Evolutionary conservation across 352 stramenopile genomes (phyloP).

Genomic region (Pythium apleroticum): DNA sequence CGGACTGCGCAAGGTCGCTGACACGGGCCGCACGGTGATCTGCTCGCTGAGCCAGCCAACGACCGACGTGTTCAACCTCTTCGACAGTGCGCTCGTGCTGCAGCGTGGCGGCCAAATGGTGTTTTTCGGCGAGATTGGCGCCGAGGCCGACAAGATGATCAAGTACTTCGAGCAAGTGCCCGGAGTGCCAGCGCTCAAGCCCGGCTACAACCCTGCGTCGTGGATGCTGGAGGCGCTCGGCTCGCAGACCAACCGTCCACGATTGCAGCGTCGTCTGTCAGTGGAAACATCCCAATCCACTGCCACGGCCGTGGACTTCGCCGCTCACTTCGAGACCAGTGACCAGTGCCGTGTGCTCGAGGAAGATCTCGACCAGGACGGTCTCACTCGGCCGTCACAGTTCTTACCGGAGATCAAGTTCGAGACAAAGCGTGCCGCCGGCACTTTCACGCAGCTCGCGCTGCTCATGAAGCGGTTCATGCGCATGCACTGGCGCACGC

Average conservation of each 20-base stretch:
- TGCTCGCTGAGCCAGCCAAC: slow-evolving; percentile 88
- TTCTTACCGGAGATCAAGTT: slow-evolving; percentile 42
- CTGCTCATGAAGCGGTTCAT: slow-evolving; percentile 39
- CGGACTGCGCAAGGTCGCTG: slow-evolving; percentile 66
- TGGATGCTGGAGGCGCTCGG: slow-evolving; percentile 64
- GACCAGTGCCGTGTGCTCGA: slow-evolving; percentile 42
- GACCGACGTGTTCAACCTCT: slow-evolving; percentile 73
- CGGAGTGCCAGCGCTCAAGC: slow-evolving; percentile 35
- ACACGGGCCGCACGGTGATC: slow-evolving; percentile 57
- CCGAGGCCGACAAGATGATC: slow-evolving; percentile 30
- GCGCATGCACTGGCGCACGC: slow-evolving; percentile 40
- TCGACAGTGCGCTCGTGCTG: slow-evolving; percentile 76
- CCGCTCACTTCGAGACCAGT: slow-evolving; percentile 34
- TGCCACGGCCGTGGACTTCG: slow-evolving; percentile 26
- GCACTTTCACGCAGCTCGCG: slow-evolving; percentile 30
- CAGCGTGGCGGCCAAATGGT: slow-evolving; percentile 34
- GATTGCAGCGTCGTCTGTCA: slow-evolving; percentile 3
- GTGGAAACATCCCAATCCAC: neutral
- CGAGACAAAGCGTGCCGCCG: slow-evolving; percentile 40
- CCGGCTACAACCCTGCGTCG: slow-evolving; percentile 48
- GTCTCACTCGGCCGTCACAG: slow-evolving; percentile 37
- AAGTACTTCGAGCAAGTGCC: slow-evolving; percentile 55
- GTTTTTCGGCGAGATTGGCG: slow-evolving; percentile 42
- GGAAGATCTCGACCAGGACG: slow-evolving; percentile 43
- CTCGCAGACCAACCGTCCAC: slow-evolving; percentile 15